Evolutionary conservation across 805 yeast species (phyloP), one percentile per base, ranked within the genome.

Genomic region (Blastobotrys terrestris): DNA sequence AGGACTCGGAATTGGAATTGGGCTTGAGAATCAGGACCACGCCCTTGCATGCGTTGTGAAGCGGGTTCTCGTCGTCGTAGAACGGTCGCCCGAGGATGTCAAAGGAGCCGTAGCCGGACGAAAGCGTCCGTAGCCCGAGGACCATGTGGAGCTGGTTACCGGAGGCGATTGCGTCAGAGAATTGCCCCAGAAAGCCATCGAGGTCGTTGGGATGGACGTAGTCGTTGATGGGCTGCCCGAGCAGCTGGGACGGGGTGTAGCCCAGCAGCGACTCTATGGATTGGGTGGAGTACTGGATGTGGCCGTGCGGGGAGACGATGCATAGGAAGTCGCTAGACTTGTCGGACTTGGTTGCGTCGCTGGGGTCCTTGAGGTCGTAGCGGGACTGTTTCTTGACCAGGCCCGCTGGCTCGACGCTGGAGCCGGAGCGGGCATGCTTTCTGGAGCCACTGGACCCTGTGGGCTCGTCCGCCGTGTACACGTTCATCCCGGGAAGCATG

Each of bases 171-270:
- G 58, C 46, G 13, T 52, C 20, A 11, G 44, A 22, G 50, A 58
- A 26, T 26, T 26, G 35, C 8, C 35, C 35, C 35, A 26, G 35
- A 43, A 56, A 54, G 31, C 31, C 46, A 15, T 55, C 59, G 22
- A 58, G 35, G 40, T 59, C 63, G 18, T 55, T 51, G 15, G 59
- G 59, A 39, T 58, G 63, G 42, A 59, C 13, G 50, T 48, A 53
- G 51, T 56, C 60, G 31, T 47, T 35, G 26, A 56, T 46, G 31
- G 48, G 20, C 14, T 22, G 39, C 15, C 55, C 55, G 6, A 39
- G 48, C 41, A 56, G 39, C 22, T 39, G 46, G 15, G 49, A 13
- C 5, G 55, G 51, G 13, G 42, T 48, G 53, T 31, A 20, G 15
- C 58, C 55, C 43, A 58, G 45, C 39, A 46, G 39, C 35, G 16